phyloP scores from a whole-genome alignment of 1,139 yeast genomes.

The Ashbya aceris region DNA sequence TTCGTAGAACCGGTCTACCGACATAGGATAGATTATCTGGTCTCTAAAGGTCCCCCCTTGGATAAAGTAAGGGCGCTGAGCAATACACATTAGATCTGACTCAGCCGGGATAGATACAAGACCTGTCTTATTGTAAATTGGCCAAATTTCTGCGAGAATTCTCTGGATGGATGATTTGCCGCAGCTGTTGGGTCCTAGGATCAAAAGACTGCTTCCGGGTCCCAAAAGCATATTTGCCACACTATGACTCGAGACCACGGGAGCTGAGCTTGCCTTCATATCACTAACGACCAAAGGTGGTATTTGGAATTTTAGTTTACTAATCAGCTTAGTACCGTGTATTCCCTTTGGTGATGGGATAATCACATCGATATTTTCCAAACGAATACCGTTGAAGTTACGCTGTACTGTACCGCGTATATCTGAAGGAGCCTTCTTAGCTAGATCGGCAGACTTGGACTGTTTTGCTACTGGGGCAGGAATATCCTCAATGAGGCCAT shows the following conservation, averaged over 20 bases:
- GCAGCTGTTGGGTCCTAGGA: conserved; percentile 80
- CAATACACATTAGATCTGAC: conserved; percentile 63
- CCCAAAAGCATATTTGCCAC: conserved; percentile 22
- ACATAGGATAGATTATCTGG: conserved; percentile 78
- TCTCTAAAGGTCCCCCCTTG: conserved; percentile 76
- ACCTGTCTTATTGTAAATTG: conserved; percentile 61
- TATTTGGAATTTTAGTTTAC: conserved; percentile 54
- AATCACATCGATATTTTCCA: conserved; percentile 75
- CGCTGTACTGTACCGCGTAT: conserved; percentile 76
- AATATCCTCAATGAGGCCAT: conserved; percentile 33
- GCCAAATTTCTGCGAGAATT: conserved; percentile 86
- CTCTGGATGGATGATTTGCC: conserved; percentile 87
- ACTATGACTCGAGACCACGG: conserved; percentile 2
- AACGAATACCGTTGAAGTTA: conserved; percentile 69
- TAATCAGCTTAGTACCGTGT: conserved; percentile 46
- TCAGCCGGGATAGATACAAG: conserved; percentile 72
- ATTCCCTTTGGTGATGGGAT: conserved; percentile 61
- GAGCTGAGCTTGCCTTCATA: not conserved
- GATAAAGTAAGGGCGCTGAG: conserved; percentile 72
- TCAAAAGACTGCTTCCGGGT: conserved; percentile 58
- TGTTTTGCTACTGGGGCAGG: conserved; percentile 1
- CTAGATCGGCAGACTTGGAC: conserved; percentile 12
- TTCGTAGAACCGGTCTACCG: conserved; percentile 68
- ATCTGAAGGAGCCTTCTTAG: conserved; percentile 31
- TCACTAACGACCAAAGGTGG: conserved; percentile 29